These are phyloP conservation scores for Gynochthodes officinalis DNA, from an alignment of 257 asterid species.

Conservation along the genomic window DNA sequence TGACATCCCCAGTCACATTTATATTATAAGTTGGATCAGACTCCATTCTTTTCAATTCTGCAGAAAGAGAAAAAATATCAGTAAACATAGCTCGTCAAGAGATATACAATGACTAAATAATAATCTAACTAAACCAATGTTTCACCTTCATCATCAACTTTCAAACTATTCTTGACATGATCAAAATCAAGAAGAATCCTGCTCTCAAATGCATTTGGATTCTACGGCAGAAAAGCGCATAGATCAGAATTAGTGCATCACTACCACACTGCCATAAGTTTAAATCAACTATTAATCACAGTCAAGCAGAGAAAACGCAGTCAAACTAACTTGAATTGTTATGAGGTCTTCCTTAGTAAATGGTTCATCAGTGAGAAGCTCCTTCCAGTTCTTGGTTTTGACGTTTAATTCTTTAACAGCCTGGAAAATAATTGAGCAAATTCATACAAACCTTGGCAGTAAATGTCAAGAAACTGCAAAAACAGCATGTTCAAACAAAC, in stretches of 20 bases:
- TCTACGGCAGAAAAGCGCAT: constrained; percentile 38
- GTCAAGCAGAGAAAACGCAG: constrained; percentile 8
- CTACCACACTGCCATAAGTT: constrained; percentile 6
- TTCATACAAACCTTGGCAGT: background rate
- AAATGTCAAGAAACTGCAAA: constrained; percentile 9
- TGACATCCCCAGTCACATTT: constrained; percentile 78
- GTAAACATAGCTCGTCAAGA: background rate
- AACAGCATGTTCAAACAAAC: constrained; percentile 32
- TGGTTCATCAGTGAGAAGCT: constrained; percentile 96
- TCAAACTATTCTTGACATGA: constrained; percentile 81
- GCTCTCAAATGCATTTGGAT: constrained; percentile 84
- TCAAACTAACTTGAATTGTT: constrained; percentile 72
- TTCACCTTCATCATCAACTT: constrained; percentile 90
- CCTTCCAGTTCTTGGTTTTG: constrained; percentile 95
- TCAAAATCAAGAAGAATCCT: constrained; percentile 81
- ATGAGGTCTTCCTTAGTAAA: constrained; percentile 75
- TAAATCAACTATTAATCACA: constrained; percentile 9
- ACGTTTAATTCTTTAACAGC: constrained; percentile 91
- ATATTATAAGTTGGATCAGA: constrained; percentile 85
- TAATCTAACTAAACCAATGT: background rate
- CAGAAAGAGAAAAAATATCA: constrained; percentile 10
- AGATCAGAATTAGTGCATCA: constrained; percentile 17
- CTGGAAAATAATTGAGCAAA: constrained; percentile 32
- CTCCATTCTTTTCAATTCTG: constrained; percentile 75
- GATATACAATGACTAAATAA: background rate